Base-by-base conservation (phyloP, 139 green algal genomes). In the Pseudopediastrum boryanum region DNA sequence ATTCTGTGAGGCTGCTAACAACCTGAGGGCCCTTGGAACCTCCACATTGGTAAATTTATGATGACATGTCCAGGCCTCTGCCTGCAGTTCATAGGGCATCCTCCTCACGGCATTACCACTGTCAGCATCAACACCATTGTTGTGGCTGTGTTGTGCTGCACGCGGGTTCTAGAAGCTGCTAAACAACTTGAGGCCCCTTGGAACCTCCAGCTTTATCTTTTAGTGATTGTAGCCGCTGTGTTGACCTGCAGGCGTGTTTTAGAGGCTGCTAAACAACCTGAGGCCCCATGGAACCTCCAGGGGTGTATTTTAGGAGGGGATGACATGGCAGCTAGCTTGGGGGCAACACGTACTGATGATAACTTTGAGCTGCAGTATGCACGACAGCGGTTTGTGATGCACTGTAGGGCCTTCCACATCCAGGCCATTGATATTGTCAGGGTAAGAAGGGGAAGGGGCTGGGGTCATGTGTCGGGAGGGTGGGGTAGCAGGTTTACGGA, bases 371-470 rank as follows among this genome's bases (percentile, higher is more conserved):
- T 77, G 36, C 31, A 66, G 13, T 70, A 79, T 44, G 82, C 63
- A 5, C 71, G 82, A 7, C 71, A 64, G 19, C 66, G 46, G 54
- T 75, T 86, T 21, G 43, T 74, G 52, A 36, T 73, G n/a, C 54
- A 62, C 33, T 76, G 71, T 7, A 59, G 78, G 1, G 79, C 78
- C 2, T 65, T 78, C 23, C 66, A 76, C 6, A 35, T 87, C 1
- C 78, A 84, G 58, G 79, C 82, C 12, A 87, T 87, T n/a, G 82
- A 86, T 51, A 82, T 85, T 58, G 77, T 86, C 39, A 78, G 69
- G 71, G 71, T 78, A n/a, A n/a, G n/a, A n/a, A n/a, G n/a, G n/a
- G n/a, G n/a, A n/a, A n/a, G n/a, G n/a, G n/a, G n/a, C 36, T 58
- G 48, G 16, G 54, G 21, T 64, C 25, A 8, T 64, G 54, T 64